Percentiles rank a stretch among this genome's conserved stretches.
These are phyloP conservation scores for Daldinia concentrica DNA, from an alignment of 495 filamentous ascomycete genomes.

Conservation along the genomic window DNA sequence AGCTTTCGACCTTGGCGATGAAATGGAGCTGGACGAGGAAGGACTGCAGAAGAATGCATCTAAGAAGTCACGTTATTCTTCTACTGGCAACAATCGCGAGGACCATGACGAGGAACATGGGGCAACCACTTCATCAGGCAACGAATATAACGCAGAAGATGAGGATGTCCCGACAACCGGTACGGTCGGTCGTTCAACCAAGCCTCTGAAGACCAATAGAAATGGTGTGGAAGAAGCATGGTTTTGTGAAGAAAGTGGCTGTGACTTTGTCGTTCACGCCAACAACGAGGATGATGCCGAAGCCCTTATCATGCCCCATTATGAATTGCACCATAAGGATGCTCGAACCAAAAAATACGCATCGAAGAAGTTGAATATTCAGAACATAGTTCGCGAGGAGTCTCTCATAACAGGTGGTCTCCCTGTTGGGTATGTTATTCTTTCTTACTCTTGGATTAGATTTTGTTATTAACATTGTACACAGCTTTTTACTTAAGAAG, in stretches of 20 bases:
- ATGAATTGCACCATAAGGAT: constrained; percentile 69
- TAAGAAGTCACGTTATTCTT: constrained; percentile 47
- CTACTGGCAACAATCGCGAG: constrained; percentile 39
- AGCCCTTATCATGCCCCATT: constrained; percentile 70
- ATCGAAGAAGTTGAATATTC: constrained; percentile 8
- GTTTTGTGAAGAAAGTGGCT: constrained; percentile 75
- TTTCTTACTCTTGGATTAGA: constrained; percentile 38
- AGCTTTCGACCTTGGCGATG: constrained; percentile 38
- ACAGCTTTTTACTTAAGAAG: neutral
- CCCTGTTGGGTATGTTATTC: constrained; percentile 65
- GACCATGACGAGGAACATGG: constrained; percentile 50
- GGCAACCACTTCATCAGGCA: constrained; percentile 43
- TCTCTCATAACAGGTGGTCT: constrained; percentile 58
- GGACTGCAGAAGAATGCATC: constrained; percentile 44
- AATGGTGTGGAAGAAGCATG: constrained; percentile 69
- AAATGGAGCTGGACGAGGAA: constrained; percentile 48
- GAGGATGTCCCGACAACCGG: constrained; percentile 40
- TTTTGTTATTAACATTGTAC: constrained; percentile 4
- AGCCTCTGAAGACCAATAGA: constrained; percentile 52
- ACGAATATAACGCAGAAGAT: constrained; percentile 50
- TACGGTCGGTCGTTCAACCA: constrained; percentile 55
- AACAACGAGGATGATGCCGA: constrained; percentile 66
- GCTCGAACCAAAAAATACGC: constrained; percentile 62
- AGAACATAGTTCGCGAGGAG: constrained; percentile 60
- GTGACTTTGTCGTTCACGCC: constrained; percentile 67